These are phyloP conservation scores for Massariosphaeria phaeospora DNA, from an alignment of 495 filamentous ascomycete species.

Conservation along the genomic window DNA sequence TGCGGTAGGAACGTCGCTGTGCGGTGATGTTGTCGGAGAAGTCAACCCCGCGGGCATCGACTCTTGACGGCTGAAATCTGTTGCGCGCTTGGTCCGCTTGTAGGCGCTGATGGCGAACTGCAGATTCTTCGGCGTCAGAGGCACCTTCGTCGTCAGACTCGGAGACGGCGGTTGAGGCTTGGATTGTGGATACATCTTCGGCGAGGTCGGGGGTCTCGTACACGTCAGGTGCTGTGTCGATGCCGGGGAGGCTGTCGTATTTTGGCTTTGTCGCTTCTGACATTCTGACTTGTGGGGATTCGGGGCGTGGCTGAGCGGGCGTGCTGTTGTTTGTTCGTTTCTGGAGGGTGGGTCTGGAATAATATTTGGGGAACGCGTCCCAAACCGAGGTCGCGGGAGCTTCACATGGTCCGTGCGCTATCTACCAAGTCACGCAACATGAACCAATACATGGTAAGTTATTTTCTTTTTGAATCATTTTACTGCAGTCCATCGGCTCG, in stretches of 20 bases:
- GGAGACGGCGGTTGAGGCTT: slow-evolving; percentile 54
- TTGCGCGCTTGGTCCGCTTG: slow-evolving; percentile 72
- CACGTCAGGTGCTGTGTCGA: slow-evolving; percentile 76
- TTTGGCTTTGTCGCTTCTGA: slow-evolving; percentile 21
- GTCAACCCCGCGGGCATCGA: slow-evolving; percentile 70
- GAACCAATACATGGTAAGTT: no score
- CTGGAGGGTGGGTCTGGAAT: neutral
- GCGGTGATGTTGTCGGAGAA: slow-evolving; percentile 75
- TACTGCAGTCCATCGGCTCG: no score
- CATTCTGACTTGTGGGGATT: slow-evolving; percentile 12
- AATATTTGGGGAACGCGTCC: slow-evolving; percentile 1
- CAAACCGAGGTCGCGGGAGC: neutral
- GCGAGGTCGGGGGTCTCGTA: slow-evolving; percentile 92
- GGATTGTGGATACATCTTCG: slow-evolving; percentile 78
- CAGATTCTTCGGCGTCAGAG: slow-evolving; percentile 48
- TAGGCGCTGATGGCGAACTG: slow-evolving; percentile 68
- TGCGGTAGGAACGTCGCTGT: slow-evolving; percentile 77
- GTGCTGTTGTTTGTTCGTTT: neutral
- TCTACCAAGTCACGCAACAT: no score
- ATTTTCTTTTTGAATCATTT: no score
- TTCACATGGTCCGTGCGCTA: slow-evolving; percentile 6
- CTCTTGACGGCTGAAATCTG: slow-evolving; percentile 66
- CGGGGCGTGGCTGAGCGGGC: neutral
- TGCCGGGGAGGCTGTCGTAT: slow-evolving; percentile 48
- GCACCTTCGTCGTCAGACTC: slow-evolving; percentile 52